Conservation (phyloP, 78 protist species). For the Protostelium mycophagum region DNA sequence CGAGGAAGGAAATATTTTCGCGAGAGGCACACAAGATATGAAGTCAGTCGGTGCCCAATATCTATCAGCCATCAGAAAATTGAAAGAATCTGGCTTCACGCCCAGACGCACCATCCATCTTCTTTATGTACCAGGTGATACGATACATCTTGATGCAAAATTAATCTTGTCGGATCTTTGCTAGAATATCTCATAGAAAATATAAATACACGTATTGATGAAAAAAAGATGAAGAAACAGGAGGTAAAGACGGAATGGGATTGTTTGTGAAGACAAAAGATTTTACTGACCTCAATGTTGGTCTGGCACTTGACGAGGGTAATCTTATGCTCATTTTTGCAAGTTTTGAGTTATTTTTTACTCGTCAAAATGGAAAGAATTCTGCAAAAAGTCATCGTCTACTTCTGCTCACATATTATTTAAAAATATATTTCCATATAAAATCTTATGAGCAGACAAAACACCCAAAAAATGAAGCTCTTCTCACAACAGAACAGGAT, state of each 20-base stretch:
- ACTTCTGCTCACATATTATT: too few relatives aligned
- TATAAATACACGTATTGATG: too few relatives aligned
- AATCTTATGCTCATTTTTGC: too few relatives aligned
- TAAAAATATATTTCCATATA: too few relatives aligned
- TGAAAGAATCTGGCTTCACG: constrained; percentile 9
- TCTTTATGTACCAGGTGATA: constrained; percentile 44
- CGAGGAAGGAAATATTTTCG: constrained; percentile 63
- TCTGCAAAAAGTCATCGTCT: too few relatives aligned
- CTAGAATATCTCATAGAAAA: not conserved
- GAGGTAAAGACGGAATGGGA: constrained; percentile 76
- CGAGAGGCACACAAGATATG: constrained; percentile 92
- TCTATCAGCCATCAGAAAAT: constrained; percentile 34
- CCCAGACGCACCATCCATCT: constrained; percentile 31
- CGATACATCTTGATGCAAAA: not conserved
- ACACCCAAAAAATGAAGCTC: not conserved
- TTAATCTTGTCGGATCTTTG: not conserved
- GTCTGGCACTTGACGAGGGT: constrained; percentile 74
- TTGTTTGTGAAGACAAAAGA: constrained; percentile 21
- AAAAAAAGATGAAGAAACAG: constrained; percentile 87
- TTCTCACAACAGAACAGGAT: constrained; percentile 7
- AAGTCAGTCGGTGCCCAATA: constrained; percentile 82
- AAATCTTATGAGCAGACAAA: too few relatives aligned
- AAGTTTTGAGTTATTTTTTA: too few relatives aligned
- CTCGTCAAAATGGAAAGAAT: too few relatives aligned
- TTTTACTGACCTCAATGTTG: constrained; percentile 60